Percentiles rank a stretch among this genome's conserved stretches.
Evolutionary conservation across 495 filamentous ascomycete genomes (phyloP).

Genomic region (Umbilicaria muhlenbergii): DNA sequence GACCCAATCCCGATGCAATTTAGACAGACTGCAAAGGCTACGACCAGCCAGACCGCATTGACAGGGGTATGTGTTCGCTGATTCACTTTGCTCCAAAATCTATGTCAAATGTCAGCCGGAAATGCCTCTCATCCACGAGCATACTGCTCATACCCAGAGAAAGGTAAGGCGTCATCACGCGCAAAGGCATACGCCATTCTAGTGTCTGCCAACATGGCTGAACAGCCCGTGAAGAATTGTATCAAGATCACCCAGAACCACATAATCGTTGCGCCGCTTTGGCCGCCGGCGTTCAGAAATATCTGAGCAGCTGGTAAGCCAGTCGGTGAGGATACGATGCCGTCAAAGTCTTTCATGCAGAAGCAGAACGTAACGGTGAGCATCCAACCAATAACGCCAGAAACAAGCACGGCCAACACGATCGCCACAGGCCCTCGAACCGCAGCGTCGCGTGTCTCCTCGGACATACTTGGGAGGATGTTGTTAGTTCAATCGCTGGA

Average conservation of each 20-base stretch:
- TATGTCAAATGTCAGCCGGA: conserved; percentile 9
- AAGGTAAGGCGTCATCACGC: conserved; percentile 52
- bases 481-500: no score
- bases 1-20: conserved; percentile 54
- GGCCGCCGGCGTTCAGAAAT: conserved; percentile 52
- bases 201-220: conserved; percentile 55
- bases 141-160: conserved; percentile 34
- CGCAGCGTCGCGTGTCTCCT: conserved; percentile 58
- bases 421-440: conserved; percentile 51
- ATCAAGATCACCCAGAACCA: conserved; percentile 55
- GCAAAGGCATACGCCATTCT: conserved; percentile 63
- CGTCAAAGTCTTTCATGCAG: conserved; percentile 49
- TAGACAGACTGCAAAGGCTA: conserved; percentile 41
- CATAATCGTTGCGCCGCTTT: conserved; percentile 45
- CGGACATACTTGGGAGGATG: conserved; percentile 39
- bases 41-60: conserved; percentile 59
- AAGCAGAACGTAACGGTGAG: conserved; percentile 54
- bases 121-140: not conserved
- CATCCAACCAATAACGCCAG: conserved; percentile 47
- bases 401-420: conserved; percentile 46
- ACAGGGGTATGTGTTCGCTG: conserved; percentile 43
- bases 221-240: conserved; percentile 57
- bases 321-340: conserved; percentile 42
- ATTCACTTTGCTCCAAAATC: conserved; percentile 44
- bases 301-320: conserved; percentile 57